Percentiles rank a stretch among this genome's conserved stretches.
phyloP scores from a whole-genome alignment of 1,284 basidiomycete genomes.

The Rhizopogon hawkerae region DNA sequence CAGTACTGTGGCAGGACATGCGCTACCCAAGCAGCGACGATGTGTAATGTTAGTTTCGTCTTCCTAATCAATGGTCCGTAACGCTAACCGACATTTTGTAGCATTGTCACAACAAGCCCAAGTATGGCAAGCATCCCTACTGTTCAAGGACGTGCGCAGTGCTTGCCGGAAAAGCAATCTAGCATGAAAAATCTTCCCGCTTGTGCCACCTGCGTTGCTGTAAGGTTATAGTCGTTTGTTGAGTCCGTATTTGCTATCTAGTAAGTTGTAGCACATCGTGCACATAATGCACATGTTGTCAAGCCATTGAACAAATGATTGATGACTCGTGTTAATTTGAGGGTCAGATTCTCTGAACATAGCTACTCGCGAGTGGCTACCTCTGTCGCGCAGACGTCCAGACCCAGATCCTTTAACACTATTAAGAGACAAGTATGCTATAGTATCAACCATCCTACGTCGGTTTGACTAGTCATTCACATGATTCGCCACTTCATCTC shows the following conservation, averaged over 20 bases:
- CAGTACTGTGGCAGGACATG: slow-evolving; percentile 57
- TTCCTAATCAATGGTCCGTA: background rate
- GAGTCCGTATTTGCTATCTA: background rate
- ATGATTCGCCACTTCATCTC: too few species aligned
- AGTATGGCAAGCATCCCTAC: slow-evolving; percentile 28
- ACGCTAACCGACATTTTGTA: slow-evolving; percentile 8
- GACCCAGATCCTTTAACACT: too few species aligned
- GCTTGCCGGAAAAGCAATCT: background rate
- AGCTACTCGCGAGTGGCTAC: too few species aligned
- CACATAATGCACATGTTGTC: too few species aligned
- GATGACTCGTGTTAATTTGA: background rate
- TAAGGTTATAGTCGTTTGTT: background rate
- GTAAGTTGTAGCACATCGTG: too few species aligned
- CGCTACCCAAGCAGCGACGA: slow-evolving; percentile 36
- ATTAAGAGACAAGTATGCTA: too few species aligned
- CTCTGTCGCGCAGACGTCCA: too few species aligned
- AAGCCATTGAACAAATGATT: too few species aligned
- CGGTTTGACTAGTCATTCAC: too few species aligned
- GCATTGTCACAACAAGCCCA: slow-evolving; percentile 27
- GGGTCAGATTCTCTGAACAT: too few species aligned
- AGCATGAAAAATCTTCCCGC: background rate
- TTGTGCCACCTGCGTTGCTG: background rate
- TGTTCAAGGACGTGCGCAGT: slow-evolving; percentile 27
- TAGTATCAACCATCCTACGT: too few species aligned
- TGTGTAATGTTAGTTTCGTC: slow-evolving; percentile 21